phyloP scores from a whole-genome alignment of 306 rosid species.

The Vigna unguiculata region DNA sequence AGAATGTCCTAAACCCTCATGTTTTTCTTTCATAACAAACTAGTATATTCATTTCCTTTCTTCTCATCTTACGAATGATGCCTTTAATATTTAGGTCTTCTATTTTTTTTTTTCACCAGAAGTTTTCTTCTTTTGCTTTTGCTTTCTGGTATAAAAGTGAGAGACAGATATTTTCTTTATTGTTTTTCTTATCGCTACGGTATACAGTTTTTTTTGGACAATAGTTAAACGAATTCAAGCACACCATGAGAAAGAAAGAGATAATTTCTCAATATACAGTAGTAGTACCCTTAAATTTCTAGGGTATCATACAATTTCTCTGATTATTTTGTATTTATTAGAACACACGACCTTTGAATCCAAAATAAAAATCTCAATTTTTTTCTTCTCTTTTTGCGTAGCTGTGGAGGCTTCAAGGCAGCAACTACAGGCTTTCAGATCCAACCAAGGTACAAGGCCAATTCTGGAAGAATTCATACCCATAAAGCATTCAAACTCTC shows the following conservation, averaged over 20 bases:
- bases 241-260: background rate
- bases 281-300: background rate
- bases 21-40: slow-evolving; percentile 45
- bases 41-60: slow-evolving; percentile 39
- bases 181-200: background rate
- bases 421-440: slow-evolving; percentile 67
- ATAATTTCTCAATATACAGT: background rate
- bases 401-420: slow-evolving; percentile 83
- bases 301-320: background rate
- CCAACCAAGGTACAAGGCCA: slow-evolving; percentile 67
- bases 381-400: slow-evolving; percentile 24
- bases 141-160: slow-evolving; percentile 23
- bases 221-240: background rate
- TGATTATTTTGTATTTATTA: background rate
- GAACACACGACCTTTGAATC: background rate
- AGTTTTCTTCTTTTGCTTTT: slow-evolving; percentile 42
- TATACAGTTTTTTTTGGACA: background rate
- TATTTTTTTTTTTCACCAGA: background rate
- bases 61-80: slow-evolving; percentile 26
- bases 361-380: slow-evolving; percentile 32
- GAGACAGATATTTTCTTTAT: background rate
- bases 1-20: slow-evolving; percentile 40
- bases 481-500: slow-evolving; percentile 61
- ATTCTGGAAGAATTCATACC: slow-evolving; percentile 91
- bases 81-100: slow-evolving; percentile 39